Evolutionary conservation across 345 rosid species (phyloP).

Genomic region (Barbarea vulgaris): DNA sequence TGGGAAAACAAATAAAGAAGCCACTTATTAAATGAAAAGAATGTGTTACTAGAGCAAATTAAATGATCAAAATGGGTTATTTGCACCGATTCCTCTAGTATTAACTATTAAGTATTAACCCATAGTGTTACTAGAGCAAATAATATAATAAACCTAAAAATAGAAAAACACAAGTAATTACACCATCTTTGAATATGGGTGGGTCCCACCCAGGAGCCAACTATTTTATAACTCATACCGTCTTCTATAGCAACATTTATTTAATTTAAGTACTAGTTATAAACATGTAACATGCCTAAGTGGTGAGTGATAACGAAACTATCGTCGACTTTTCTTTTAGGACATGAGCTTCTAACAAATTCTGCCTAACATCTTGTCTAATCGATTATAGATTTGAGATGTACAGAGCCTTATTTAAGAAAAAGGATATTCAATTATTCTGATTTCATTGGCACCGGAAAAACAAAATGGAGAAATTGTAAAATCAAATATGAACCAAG

Average conservation of each 20-base stretch:
- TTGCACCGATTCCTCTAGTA: not conserved
- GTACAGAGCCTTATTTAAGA: not conserved
- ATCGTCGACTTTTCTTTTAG: conserved; percentile 27
- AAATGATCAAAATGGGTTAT: not conserved
- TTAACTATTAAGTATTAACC: not conserved
- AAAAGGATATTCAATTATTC: not conserved
- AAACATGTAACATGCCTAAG: conserved; percentile 44
- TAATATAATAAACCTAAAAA: not conserved
- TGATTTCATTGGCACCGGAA: not conserved
- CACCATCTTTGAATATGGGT: conserved; percentile 4
- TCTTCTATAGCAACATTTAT: conserved; percentile 2
- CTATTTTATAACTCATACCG: conserved; percentile 15
- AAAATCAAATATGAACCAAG: not conserved
- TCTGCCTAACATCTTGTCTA: conserved; percentile 33
- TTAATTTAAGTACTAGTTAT: conserved; percentile 22
- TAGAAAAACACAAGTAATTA: not conserved
- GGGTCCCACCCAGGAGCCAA: conserved; percentile 31
- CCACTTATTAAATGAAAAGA: not conserved
- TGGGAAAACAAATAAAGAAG: not conserved
- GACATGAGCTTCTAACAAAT: conserved; percentile 9
- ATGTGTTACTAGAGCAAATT: not conserved
- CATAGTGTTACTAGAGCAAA: not conserved
- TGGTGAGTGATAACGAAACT: conserved; percentile 27
- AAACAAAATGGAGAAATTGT: not conserved
- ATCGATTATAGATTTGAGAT: not conserved